phyloP scores from a whole-genome alignment of 2,329 filamentous ascomycete species.

The Dissoconium aciculare region DNA sequence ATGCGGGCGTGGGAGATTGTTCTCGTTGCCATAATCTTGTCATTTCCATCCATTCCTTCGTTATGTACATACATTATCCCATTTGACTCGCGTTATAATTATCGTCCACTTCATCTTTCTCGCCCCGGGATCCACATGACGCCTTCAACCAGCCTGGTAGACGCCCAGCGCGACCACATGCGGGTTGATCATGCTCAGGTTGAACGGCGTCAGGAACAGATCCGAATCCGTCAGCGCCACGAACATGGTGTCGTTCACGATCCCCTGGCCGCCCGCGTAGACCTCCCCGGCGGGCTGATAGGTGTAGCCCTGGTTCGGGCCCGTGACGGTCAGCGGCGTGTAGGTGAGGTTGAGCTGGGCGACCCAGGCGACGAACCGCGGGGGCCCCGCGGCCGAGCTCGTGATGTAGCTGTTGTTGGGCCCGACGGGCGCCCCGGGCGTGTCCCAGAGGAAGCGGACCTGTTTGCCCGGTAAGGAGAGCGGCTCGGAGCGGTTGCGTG shows the following conservation, averaged over 20 bases:
- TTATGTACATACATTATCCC: no score
- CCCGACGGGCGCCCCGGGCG: constrained; percentile 51
- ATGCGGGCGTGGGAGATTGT: no score
- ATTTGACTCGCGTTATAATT: no score
- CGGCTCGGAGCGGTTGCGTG: constrained; percentile 53
- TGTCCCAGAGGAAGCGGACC: constrained; percentile 59
- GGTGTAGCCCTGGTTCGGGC: constrained; percentile 46
- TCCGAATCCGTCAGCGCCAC: constrained; percentile 58
- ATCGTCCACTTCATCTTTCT: no score
- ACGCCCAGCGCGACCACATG: constrained; percentile 60
- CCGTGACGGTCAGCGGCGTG: constrained; percentile 48
- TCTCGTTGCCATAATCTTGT: no score
- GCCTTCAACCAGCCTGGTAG: constrained; percentile 64
- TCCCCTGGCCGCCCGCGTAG: constrained; percentile 49
- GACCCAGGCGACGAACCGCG: constrained; percentile 61
- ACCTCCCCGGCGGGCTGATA: constrained; percentile 58
- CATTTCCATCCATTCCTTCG: no score
- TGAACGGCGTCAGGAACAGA: constrained; percentile 58
- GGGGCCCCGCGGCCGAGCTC: constrained; percentile 38
- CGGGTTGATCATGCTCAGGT: constrained; percentile 57
- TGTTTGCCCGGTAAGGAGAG: constrained; percentile 60
- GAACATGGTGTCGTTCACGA: constrained; percentile 65
- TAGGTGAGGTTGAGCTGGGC: constrained; percentile 49
- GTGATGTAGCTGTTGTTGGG: constrained; percentile 77
- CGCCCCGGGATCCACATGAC: no score